Evolutionary conservation across 441 rosid species (phyloP).

Genomic region (Erodium moschatum): DNA sequence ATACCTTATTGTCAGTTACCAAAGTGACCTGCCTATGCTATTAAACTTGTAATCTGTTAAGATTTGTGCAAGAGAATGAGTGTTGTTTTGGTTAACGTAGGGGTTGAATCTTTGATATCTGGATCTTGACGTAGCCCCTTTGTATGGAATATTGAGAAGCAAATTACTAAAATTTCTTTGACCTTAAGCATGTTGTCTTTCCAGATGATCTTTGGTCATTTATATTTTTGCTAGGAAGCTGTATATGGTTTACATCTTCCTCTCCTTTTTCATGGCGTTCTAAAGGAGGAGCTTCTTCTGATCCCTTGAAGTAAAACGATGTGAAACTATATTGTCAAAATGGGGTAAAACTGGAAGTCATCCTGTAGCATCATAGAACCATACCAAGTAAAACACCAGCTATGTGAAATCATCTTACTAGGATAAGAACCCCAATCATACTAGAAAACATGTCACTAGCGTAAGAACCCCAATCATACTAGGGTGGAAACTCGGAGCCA

Average conservation of each 20-base stretch:
- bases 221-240: neutral
- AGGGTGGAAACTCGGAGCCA: no score
- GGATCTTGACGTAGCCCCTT: neutral
- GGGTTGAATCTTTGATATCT: neutral
- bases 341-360: no score
- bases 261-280: no score
- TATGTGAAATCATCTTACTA: no score
- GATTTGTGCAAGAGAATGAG: conserved; percentile 5
- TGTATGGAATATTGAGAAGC: neutral
- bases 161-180: neutral
- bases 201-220: neutral
- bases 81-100: neutral
- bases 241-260: neutral
- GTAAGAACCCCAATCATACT: no score
- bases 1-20: conserved; percentile 10
- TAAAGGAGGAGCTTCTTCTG: no score
- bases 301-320: no score
- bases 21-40: conserved; percentile 5
- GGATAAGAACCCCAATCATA: no score
- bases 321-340: no score
- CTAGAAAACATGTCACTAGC: no score
- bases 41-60: conserved; percentile 12
- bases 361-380: no score
- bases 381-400: no score
- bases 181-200: neutral